These are phyloP conservation scores for Didymella pomorum DNA, from an alignment of 2,329 filamentous ascomycete species.

Conservation along the genomic window DNA sequence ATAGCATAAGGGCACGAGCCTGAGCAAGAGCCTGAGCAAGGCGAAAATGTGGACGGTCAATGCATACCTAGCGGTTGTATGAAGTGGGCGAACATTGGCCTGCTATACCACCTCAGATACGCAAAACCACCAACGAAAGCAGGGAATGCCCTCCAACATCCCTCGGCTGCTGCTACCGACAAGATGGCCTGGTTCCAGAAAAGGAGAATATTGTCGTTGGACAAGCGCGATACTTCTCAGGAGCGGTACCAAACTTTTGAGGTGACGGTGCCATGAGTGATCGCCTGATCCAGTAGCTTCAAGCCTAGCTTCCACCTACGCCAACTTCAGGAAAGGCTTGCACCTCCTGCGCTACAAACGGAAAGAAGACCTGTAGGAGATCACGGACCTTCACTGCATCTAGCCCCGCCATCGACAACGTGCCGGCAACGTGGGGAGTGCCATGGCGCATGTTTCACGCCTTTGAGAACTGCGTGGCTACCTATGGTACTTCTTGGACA, in stretches of 20 bases:
- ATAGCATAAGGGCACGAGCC: neutral
- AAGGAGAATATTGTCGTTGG: neutral
- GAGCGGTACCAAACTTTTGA: neutral
- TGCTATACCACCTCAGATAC: neutral
- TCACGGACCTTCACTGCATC: neutral
- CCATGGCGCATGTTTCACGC: neutral
- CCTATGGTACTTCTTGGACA: neutral
- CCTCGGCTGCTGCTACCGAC: neutral
- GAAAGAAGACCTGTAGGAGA: neutral
- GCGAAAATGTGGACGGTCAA: neutral
- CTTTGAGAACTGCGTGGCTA: neutral
- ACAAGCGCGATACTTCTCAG: neutral
- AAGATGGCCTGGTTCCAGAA: neutral
- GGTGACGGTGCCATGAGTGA: neutral
- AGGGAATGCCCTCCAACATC: neutral
- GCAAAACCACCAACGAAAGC: neutral
- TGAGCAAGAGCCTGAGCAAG: no score
- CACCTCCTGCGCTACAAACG: constrained; percentile 1
- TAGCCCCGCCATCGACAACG: constrained; percentile 1
- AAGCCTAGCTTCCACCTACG: constrained; percentile 2
- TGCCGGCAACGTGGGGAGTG: neutral
- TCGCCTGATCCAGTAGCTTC: constrained; percentile 8
- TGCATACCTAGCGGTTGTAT: neutral
- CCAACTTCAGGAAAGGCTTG: constrained; percentile 1
- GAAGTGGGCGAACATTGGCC: neutral